phyloP scores from a whole-genome alignment of 2,329 filamentous ascomycete species.

The Lasiodiplodia hormozganensis region DNA sequence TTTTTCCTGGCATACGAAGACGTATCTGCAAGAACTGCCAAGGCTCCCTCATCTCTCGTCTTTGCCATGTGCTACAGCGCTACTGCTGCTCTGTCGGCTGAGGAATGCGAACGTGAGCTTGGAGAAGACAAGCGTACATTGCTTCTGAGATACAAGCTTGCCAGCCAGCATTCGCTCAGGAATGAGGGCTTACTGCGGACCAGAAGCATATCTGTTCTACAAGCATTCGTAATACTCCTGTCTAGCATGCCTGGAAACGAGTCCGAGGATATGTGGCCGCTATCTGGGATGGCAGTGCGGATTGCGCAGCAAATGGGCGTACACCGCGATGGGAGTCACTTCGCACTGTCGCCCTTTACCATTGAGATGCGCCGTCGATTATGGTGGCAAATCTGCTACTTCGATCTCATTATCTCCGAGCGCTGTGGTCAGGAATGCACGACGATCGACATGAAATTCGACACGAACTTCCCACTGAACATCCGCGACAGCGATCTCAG shows the following conservation, averaged over 20 bases:
- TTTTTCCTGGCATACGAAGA: too few relatives aligned
- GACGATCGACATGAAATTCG: neutral
- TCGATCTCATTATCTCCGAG: neutral
- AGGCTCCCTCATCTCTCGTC: too few relatives aligned
- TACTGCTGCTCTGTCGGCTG: neutral
- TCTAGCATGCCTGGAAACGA: constrained; percentile 22
- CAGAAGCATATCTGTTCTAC: neutral
- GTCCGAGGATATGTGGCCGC: constrained; percentile 34
- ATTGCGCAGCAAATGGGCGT: constrained; percentile 63
- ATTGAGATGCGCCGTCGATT: constrained; percentile 48
- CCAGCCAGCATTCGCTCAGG: neutral
- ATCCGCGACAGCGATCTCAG: neutral
- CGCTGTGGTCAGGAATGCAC: neutral
- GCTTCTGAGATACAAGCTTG: neutral
- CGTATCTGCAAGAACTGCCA: too few relatives aligned
- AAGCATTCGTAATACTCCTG: neutral
- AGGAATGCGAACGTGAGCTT: neutral
- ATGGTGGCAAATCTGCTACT: constrained; percentile 42
- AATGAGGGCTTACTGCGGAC: neutral
- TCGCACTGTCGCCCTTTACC: constrained; percentile 36
- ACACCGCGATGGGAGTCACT: constrained; percentile 57
- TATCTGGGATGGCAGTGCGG: constrained; percentile 49
- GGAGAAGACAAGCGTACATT: neutral
- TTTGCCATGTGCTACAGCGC: too few relatives aligned
- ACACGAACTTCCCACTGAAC: neutral